Evolutionary conservation across 768 basidiomycete genomes (phyloP).

Genomic region (Phanerochaete sordida): DNA sequence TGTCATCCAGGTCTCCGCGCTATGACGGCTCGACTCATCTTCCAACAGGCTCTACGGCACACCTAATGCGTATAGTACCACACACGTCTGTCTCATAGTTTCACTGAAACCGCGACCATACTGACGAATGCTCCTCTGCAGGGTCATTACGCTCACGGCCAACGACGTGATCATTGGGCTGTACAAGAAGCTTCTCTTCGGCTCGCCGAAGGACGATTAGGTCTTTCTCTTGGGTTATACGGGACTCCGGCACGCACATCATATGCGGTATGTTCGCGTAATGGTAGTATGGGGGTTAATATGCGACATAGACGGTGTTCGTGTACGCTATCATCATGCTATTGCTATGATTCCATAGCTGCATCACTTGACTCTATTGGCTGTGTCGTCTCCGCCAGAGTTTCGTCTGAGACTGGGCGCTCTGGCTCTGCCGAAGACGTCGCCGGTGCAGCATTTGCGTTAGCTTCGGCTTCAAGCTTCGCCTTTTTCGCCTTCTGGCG

Average conservation of each 20-base stretch:
- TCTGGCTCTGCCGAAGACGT: background rate
- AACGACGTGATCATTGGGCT: constrained; percentile 75
- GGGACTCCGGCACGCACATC: background rate
- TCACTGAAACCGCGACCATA: background rate
- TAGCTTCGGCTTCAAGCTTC: background rate
- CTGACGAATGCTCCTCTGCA: constrained; percentile 24
- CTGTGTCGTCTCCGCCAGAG: background rate
- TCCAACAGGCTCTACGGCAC: constrained; percentile 78
- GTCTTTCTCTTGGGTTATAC: background rate
- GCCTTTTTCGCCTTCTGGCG: constrained; percentile 37
- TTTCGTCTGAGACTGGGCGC: background rate
- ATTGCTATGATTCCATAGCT: background rate
- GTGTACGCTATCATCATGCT: background rate
- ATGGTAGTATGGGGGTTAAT: background rate
- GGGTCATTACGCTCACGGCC: constrained; percentile 86
- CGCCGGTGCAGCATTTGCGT: background rate
- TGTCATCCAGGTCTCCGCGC: no score
- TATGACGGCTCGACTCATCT: background rate
- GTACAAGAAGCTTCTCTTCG: constrained; percentile 45
- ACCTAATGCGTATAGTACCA: constrained; percentile 89
- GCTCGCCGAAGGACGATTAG: constrained; percentile 10
- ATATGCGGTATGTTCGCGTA: background rate
- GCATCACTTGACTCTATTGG: background rate
- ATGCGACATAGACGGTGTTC: background rate
- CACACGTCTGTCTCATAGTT: constrained; percentile 57